Conservation (phyloP, 768 basidiomycete genomes). For the Termitomyces sp. region DNA sequence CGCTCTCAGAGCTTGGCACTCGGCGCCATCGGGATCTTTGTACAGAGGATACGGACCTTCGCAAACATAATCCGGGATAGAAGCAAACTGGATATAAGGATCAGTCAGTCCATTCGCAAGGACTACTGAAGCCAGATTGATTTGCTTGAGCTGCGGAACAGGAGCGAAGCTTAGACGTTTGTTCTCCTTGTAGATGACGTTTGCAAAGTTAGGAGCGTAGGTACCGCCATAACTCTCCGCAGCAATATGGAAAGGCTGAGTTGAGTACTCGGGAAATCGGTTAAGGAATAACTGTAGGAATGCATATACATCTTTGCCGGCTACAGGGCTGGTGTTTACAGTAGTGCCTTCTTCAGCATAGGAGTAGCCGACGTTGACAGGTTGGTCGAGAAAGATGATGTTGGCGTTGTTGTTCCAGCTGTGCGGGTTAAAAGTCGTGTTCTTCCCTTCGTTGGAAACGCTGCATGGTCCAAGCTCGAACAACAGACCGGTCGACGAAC, state of each 20-base stretch:
- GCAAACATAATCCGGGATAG: conserved; percentile 80
- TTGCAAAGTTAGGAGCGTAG: conserved; percentile 85
- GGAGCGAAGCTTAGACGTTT: conserved; percentile 43
- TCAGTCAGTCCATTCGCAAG: conserved; percentile 89
- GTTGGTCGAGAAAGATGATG: conserved; percentile 75
- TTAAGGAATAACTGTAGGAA: conserved; percentile 78
- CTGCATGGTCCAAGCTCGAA: conserved; percentile 92
- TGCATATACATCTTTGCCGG: conserved; percentile 86
- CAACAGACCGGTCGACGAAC: conserved; percentile 77
- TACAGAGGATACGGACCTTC: conserved; percentile 81
- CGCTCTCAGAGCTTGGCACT: conserved; percentile 55
- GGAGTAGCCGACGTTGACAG: conserved; percentile 87
- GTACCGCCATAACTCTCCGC: conserved; percentile 78
- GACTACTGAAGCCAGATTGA: conserved; percentile 81
- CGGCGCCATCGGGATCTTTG: conserved; percentile 59
- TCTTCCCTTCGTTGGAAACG: conserved; percentile 62
- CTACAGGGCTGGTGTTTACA: conserved; percentile 77
- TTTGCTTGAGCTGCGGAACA: conserved; percentile 48
- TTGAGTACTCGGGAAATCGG: conserved; percentile 71
- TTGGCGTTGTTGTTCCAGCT: conserved; percentile 85
- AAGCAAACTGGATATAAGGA: conserved; percentile 74
- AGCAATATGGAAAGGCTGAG: conserved; percentile 69
- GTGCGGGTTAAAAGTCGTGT: conserved; percentile 68
- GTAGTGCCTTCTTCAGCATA: conserved; percentile 72
- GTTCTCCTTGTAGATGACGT: conserved; percentile 76